A percentile compares a stretch with the other conserved stretches of the same genome.
phyloP scores from a whole-genome alignment of 2,329 filamentous ascomycete genomes.

The Colletotrichum spinosum region DNA sequence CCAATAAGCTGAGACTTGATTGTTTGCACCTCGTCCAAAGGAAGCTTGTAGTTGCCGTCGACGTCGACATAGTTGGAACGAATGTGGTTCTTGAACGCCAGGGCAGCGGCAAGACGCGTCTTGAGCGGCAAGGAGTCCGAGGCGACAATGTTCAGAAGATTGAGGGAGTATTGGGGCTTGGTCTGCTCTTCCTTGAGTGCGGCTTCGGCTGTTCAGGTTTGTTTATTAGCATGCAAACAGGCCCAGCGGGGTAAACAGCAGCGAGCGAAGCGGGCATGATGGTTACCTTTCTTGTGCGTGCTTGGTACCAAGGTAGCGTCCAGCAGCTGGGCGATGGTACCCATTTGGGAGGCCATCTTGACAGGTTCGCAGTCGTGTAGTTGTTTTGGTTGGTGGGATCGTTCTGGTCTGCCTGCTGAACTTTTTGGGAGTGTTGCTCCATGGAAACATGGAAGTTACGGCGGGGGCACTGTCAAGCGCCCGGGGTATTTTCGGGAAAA shows the following conservation, averaged over 20 bases:
- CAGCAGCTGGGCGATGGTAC: conserved; percentile 81
- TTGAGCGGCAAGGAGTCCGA: conserved; percentile 77
- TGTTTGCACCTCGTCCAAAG: conserved; percentile 81
- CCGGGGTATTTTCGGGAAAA: conserved; percentile 31
- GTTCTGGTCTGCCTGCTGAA: conserved; percentile 13
- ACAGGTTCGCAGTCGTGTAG: conserved; percentile 36
- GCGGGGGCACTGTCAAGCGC: conserved; percentile 24
- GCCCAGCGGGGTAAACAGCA: conserved; percentile 45
- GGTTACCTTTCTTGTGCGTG: conserved; percentile 87
- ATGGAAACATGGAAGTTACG: conserved; percentile 30
- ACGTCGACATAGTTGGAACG: conserved; percentile 95
- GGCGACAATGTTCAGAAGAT: conserved; percentile 90
- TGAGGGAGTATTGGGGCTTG: conserved; percentile 88
- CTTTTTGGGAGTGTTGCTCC: conserved; percentile 35
- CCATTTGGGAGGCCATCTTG: conserved; percentile 69
- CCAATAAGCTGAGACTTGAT: conserved; percentile 97
- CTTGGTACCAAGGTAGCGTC: conserved; percentile 89
- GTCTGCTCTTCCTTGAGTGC: conserved; percentile 82
- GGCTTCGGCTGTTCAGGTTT: conserved; percentile 75
- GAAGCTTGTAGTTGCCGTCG: conserved; percentile 92
- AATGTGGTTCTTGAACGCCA: conserved; percentile 99
- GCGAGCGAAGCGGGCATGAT: background rate
- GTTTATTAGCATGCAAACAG: conserved; percentile 50
- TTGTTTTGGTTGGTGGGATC: conserved; percentile 2
- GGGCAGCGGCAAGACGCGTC: conserved; percentile 85